Evolutionary conservation across 495 filamentous ascomycete species (phyloP).

Genomic region (Pyronema omphalodes): DNA sequence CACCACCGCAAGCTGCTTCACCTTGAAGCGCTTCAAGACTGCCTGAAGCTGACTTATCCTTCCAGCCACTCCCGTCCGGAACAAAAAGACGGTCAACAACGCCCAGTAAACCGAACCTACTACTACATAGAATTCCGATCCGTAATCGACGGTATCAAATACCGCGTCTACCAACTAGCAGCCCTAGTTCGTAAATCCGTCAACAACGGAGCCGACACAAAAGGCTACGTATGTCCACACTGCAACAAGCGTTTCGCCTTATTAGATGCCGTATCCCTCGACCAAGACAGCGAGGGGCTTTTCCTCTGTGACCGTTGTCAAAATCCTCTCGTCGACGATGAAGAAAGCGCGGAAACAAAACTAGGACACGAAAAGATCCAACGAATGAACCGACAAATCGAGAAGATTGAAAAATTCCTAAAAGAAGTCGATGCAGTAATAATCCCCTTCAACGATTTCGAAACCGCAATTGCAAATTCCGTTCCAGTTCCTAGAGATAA

Average conservation of each 20-base stretch:
- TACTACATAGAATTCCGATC: slow-evolving; percentile 93
- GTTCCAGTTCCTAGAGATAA: slow-evolving; percentile 42
- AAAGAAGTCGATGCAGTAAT: slow-evolving; percentile 66
- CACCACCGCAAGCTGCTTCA: neutral
- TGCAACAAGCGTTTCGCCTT: slow-evolving; percentile 77
- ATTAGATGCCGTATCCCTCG: slow-evolving; percentile 43
- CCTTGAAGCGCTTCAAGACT: neutral
- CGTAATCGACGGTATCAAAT: slow-evolving; percentile 93
- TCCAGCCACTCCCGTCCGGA: slow-evolving; percentile 60
- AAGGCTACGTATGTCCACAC: slow-evolving; percentile 70
- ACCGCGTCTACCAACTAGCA: slow-evolving; percentile 65
- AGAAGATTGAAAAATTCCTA: slow-evolving; percentile 63
- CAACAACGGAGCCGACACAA: slow-evolving; percentile 62
- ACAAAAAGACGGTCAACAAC: slow-evolving; percentile 56
- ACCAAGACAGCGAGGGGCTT: slow-evolving; percentile 29
- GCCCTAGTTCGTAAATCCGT: slow-evolving; percentile 67
- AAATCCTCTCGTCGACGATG: slow-evolving; percentile 46
- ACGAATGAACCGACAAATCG: slow-evolving; percentile 70
- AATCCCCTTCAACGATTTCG: slow-evolving; percentile 76
- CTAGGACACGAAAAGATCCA: slow-evolving; percentile 76
- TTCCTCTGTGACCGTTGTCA: slow-evolving; percentile 76
- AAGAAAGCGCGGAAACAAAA: slow-evolving; percentile 39
- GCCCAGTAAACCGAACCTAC: slow-evolving; percentile 69
- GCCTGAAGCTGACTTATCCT: slow-evolving; percentile 10
- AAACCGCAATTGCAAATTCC: slow-evolving; percentile 47